Conservation (phyloP, 352 stramenopile species). For the Phytopythium aichiense region DNA sequence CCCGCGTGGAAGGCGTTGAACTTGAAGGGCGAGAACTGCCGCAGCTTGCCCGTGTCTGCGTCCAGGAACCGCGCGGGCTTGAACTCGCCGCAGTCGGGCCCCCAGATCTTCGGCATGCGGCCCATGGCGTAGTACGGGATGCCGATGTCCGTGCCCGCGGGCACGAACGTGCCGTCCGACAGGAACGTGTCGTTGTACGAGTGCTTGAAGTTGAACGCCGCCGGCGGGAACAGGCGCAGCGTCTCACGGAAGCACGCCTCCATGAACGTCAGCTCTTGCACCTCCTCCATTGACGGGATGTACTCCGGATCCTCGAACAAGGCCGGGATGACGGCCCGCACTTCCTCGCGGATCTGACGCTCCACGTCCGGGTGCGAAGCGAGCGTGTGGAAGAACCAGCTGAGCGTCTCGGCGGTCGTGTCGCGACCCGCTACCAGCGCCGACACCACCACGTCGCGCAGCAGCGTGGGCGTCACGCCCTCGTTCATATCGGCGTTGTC, state of each 20-base stretch:
- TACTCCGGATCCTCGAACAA: slow-evolving; percentile 17
- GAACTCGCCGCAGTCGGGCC: slow-evolving; percentile 29
- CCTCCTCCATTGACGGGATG: slow-evolving; percentile 27
- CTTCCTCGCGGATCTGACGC: slow-evolving; percentile 34
- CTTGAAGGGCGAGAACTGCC: slow-evolving; percentile 42
- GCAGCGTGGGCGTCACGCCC: slow-evolving; percentile 16
- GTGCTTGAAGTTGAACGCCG: slow-evolving; percentile 41
- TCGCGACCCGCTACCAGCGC: slow-evolving; percentile 66
- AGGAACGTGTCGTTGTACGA: slow-evolving; percentile 39
- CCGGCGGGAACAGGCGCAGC: slow-evolving; percentile 48
- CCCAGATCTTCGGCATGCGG: slow-evolving; percentile 28
- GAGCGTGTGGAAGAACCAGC: slow-evolving; percentile 63
- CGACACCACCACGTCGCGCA: slow-evolving; percentile 62
- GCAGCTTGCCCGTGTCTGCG: slow-evolving; percentile 18
- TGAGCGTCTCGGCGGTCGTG: slow-evolving; percentile 58
- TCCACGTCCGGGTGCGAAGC: slow-evolving; percentile 40
- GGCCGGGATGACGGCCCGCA: slow-evolving; percentile 31
- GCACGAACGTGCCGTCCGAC: slow-evolving; percentile 54
- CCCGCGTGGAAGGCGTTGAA: slow-evolving; percentile 69
- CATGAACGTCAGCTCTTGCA: slow-evolving; percentile 42
- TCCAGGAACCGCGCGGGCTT: slow-evolving; percentile 50
- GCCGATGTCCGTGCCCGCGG: slow-evolving; percentile 32
- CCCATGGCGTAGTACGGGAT: slow-evolving; percentile 40
- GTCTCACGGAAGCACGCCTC: slow-evolving; percentile 51
- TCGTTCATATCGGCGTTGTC: slow-evolving; percentile 17